Evolutionary conservation across 2,329 filamentous ascomycete genomes (phyloP).

Genomic region (Phoma sp.): DNA sequence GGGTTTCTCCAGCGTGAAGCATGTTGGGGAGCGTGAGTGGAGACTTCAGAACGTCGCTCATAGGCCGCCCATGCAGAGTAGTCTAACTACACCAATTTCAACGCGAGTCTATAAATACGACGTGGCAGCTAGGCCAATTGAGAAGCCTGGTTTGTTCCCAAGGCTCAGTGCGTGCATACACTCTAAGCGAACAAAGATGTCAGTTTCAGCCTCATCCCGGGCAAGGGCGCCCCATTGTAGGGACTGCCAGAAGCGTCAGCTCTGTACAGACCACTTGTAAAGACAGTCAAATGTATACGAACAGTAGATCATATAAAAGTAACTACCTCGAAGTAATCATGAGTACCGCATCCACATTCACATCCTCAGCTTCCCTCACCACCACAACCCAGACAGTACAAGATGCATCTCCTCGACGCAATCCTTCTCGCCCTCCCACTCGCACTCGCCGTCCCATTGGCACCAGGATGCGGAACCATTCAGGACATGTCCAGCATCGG

Average conservation of each 20-base stretch:
- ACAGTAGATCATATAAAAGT: background rate
- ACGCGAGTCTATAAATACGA: too few relatives aligned
- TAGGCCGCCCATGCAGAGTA: too few relatives aligned
- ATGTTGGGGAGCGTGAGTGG: too few relatives aligned
- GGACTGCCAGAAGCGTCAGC: background rate
- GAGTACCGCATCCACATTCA: background rate
- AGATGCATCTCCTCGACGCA: background rate
- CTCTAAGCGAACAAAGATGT: background rate
- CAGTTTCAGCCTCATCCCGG: slow-evolving; percentile 4
- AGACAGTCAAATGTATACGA: background rate
- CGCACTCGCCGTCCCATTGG: background rate
- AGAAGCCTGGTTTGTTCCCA: too few relatives aligned
- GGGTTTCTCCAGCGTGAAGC: too few relatives aligned
- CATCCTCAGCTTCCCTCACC: too few relatives aligned
- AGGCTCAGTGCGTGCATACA: background rate
- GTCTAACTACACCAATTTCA: too few relatives aligned
- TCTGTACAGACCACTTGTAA: background rate
- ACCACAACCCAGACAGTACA: background rate
- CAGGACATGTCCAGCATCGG: background rate
- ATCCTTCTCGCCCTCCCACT: background rate
- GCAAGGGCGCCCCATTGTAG: background rate
- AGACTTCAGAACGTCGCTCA: too few relatives aligned
- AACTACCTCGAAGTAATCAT: background rate
- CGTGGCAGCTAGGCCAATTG: too few relatives aligned
- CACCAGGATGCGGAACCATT: background rate